Conservation (phyloP, 208 protist species). For the Leishmania mexicana region DNA sequence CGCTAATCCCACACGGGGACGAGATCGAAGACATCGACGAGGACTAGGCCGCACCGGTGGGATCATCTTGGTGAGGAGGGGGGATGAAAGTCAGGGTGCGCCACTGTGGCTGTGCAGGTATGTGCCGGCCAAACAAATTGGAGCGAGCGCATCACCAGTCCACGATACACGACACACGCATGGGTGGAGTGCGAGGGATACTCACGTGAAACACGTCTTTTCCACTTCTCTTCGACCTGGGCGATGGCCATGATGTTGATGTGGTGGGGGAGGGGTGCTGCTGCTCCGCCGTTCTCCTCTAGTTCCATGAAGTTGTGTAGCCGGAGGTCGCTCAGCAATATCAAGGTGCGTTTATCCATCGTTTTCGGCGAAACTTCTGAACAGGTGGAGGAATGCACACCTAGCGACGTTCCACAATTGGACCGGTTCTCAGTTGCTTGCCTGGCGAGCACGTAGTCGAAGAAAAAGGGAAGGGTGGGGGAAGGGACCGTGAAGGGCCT, state of each 20-base stretch:
- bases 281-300: neutral
- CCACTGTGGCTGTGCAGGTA: neutral
- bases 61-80: neutral
- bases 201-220: neutral
- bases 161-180: neutral
- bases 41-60: neutral
- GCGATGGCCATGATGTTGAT: no score
- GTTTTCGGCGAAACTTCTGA: neutral
- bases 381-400: no score
- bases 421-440: neutral
- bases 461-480: neutral
- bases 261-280: neutral
- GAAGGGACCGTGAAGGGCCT: neutral
- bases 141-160: neutral
- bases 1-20: conserved; percentile 27
- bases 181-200: neutral
- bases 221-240: neutral
- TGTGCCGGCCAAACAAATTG: neutral
- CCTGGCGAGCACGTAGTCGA: neutral
- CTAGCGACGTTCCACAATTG: neutral
- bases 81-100: neutral
- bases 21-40: conserved; percentile 25
- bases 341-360: neutral
- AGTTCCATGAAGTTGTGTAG: neutral
- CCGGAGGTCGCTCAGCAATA: neutral